A percentile compares a stretch with the other conserved stretches of the same genome.
These are phyloP conservation scores for Torulaspora microellipsoides DNA, from an alignment of 805 yeast genomes.

Conservation along the genomic window DNA sequence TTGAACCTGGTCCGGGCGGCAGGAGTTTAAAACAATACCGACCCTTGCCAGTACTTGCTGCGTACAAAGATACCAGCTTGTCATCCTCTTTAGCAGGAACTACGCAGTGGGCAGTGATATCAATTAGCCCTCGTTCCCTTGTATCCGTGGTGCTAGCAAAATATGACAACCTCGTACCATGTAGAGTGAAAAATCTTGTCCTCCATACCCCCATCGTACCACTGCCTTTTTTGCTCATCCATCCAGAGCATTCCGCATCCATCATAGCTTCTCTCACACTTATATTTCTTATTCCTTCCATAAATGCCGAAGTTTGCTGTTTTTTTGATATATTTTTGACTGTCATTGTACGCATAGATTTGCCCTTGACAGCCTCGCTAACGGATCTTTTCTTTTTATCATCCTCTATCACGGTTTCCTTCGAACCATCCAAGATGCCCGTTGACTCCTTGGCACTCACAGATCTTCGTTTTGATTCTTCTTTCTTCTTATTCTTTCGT, in stretches of 20 bases:
- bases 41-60: slow-evolving; percentile 93
- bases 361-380: slow-evolving; percentile 48
- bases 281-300: slow-evolving; percentile 78
- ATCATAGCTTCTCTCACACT: slow-evolving; percentile 75
- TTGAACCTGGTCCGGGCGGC: slow-evolving; percentile 97
- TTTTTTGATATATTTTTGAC: slow-evolving; percentile 46
- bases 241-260: slow-evolving; percentile 76
- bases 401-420: slow-evolving; percentile 15
- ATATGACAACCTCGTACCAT: slow-evolving; percentile 90
- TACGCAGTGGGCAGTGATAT: slow-evolving; percentile 91
- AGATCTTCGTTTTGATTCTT: slow-evolving; percentile 42
- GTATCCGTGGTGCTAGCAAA: slow-evolving; percentile 73
- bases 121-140: slow-evolving; percentile 88
- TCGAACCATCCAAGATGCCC: slow-evolving; percentile 7
- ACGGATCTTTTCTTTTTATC: slow-evolving; percentile 39
- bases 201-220: slow-evolving; percentile 89
- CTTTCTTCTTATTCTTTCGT: slow-evolving; percentile 14
- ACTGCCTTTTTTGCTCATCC: slow-evolving; percentile 93
- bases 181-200: slow-evolving; percentile 74
- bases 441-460: slow-evolving; percentile 46
- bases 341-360: slow-evolving; percentile 50
- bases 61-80: slow-evolving; percentile 77
- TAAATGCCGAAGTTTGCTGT: slow-evolving; percentile 70
- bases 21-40: slow-evolving; percentile 84
- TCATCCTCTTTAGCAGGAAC: slow-evolving; percentile 81